phyloP scores from a whole-genome alignment of 805 yeast species.

The Millerago galiae region DNA sequence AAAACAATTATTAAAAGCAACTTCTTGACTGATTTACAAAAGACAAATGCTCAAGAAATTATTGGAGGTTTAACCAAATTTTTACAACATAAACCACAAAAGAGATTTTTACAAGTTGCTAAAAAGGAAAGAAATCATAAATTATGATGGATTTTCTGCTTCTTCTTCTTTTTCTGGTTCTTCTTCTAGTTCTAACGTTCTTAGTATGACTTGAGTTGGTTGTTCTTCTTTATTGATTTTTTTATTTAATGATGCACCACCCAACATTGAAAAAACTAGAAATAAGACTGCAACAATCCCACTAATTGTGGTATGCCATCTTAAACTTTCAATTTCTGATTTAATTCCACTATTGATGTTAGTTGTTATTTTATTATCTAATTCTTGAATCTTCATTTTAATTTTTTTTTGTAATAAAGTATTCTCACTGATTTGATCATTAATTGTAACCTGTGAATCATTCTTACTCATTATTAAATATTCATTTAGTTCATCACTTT shows the following conservation, averaged over 20 bases:
- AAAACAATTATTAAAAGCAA: constrained; percentile 32
- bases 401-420: constrained; percentile 65
- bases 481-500: constrained; percentile 73
- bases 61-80: constrained; percentile 64
- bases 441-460: constrained; percentile 75
- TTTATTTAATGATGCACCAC: constrained; percentile 39
- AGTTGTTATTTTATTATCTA: constrained; percentile 78
- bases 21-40: constrained; percentile 29
- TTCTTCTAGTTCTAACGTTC: constrained; percentile 30
- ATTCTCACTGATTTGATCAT: constrained; percentile 82
- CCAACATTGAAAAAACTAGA: constrained; percentile 55
- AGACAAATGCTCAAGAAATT: constrained; percentile 59
- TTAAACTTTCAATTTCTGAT: constrained; percentile 77
- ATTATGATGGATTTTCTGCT: constrained; percentile 29
- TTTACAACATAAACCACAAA: constrained; percentile 68
- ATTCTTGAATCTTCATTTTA: constrained; percentile 68
- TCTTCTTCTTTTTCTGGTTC: constrained; percentile 25
- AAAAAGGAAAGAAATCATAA: constrained; percentile 55
- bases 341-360: constrained; percentile 75
- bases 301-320: constrained; percentile 91
- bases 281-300: constrained; percentile 73
- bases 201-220: constrained; percentile 29
- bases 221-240: constrained; percentile 27
- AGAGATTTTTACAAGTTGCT: constrained; percentile 51
- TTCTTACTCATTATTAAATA: constrained; percentile 53